Base-by-base conservation (phyloP, 495 filamentous ascomycete species). In the Aspergillus biplanus region DNA sequence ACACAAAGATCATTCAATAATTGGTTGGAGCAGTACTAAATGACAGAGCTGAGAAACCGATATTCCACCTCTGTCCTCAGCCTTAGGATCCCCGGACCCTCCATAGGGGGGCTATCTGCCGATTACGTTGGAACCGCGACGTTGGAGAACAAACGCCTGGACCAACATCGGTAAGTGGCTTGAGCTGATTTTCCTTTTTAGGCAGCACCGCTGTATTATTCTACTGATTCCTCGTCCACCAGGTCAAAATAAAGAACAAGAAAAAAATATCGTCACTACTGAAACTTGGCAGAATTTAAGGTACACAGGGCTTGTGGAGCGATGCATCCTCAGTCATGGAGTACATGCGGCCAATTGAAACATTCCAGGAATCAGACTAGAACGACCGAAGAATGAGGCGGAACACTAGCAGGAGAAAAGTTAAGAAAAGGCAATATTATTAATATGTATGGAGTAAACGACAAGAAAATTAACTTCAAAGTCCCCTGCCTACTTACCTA, bases 371-470 rank as follows among this genome's bases (percentile, higher is more conserved):
- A 33, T 6, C 9, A 13, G 27, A 46, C 46, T 64, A 53, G 61
- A 64, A 64, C 46, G 42, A 33, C 18, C 61, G 61, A 64, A 58
- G 61, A 64, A 64, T 21, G 33, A 35, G 54, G 15, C 7, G 13
- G 12, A 34, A 33, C 13, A 49, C 7, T 6, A 48, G 42, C 18
- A 8, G 21, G 47, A 18, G 47, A 50, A 9, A 31, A 50, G 8
- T 44, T 11, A 44, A 15, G n/a, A 11, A 44, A 12, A 15, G 2
- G 39, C n/a, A 13, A 13, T 42, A 42, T 8, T 15, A 3, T 42
- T 42, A n/a, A n/a, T 27, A 27, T 27, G 21, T 27, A 27, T 27
- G 21, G 21, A 27, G 21, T 27, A 27, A 27, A 27, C 21, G 21
- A 27, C 21, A 27, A 27, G 21, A 27, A 27, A 27, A 27, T 27